These are phyloP conservation scores for Xerocomus amazonicus DNA, from an alignment of 1,284 basidiomycete species.

Conservation along the genomic window DNA sequence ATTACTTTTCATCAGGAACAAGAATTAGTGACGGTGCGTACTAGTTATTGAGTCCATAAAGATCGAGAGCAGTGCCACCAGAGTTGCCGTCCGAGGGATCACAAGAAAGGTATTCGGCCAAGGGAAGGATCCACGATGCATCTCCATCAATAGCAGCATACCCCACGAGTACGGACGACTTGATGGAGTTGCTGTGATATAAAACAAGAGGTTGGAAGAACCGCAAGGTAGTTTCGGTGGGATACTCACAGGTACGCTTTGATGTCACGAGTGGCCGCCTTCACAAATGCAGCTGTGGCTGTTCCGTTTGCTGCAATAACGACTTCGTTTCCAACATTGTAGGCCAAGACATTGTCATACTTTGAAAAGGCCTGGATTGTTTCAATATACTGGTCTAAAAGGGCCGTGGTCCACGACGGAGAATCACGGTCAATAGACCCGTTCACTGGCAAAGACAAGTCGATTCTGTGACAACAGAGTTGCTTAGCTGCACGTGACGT, in stretches of 20 bases:
- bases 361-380: constrained; percentile 79
- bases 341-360: constrained; percentile 81
- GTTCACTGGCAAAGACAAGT: constrained; percentile 80
- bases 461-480: constrained; percentile 51
- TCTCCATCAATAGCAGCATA: constrained; percentile 85
- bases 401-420: constrained; percentile 80
- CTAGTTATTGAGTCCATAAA: constrained; percentile 84
- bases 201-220: not conserved
- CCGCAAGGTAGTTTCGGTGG: not conserved
- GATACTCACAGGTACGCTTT: constrained; percentile 75
- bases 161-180: constrained; percentile 69
- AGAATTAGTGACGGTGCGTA: constrained; percentile 35
- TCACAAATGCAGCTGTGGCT: constrained; percentile 74
- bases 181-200: constrained; percentile 57
- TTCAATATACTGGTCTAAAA: constrained; percentile 75
- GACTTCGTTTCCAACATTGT: constrained; percentile 90
- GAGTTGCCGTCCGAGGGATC: constrained; percentile 53
- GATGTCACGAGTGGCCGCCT: constrained; percentile 86
- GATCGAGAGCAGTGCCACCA: constrained; percentile 68
- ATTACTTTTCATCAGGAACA: constrained; percentile 8
- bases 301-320: constrained; percentile 59
- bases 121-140: constrained; percentile 58
- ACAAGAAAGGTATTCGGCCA: constrained; percentile 83
- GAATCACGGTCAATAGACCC: constrained; percentile 78
- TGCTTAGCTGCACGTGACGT: not conserved